A percentile compares a stretch with the other conserved stretches of the same genome.
Conservation (phyloP, 345 rosid genomes). For the Barbarea vulgaris region DNA sequence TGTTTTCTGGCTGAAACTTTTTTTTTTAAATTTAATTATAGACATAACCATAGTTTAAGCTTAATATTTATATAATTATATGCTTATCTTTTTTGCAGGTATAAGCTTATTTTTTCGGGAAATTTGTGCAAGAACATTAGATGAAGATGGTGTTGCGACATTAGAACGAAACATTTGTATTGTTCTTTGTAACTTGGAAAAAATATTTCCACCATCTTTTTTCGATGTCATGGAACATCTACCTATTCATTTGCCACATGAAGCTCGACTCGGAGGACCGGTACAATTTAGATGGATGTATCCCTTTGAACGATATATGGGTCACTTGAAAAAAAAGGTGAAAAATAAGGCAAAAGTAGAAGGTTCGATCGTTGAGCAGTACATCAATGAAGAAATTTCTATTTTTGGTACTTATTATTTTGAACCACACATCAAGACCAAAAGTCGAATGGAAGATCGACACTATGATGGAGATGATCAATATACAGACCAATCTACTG, state of each 20-base stretch:
- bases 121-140: not conserved
- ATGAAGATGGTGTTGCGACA: not conserved
- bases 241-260: not conserved
- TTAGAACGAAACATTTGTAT: not conserved
- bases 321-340: not conserved
- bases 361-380: not conserved
- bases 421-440: too few relatives aligned
- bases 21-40: too few relatives aligned
- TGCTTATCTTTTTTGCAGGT: not conserved
- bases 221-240: not conserved
- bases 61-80: not conserved
- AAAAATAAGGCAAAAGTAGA: not conserved
- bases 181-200: not conserved
- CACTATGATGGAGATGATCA: not conserved
- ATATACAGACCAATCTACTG: not conserved
- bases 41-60: too few relatives aligned
- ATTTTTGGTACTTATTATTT: not conserved
- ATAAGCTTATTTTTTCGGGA: not conserved
- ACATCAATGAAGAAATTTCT: not conserved
- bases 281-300: conserved; percentile 12
- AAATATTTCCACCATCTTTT: not conserved
- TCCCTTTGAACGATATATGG: not conserved
- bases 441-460: not conserved
- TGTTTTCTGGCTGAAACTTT: too few relatives aligned
- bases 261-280: not conserved